Base-by-base conservation (phyloP, 441 rosid species). In the Gossypium armourianum region DNA sequence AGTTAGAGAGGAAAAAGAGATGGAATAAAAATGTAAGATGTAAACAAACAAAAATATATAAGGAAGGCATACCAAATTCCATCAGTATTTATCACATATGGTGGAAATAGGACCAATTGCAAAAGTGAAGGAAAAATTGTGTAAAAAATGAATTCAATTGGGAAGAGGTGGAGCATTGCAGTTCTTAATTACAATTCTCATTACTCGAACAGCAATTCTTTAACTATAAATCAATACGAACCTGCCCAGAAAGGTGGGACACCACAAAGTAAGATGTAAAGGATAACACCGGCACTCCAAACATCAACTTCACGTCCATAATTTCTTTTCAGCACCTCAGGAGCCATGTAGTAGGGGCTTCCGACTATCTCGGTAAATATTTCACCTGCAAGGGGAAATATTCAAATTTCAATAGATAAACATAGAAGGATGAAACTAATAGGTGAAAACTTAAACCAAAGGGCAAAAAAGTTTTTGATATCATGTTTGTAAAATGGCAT, bases 241-340 rank as follows among this genome's bases (percentile, higher is more conserved):
- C 93, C 90, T 80, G 93, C 93, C 93, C 91, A 88, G 64, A 88
- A 88, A 45, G 90, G 93, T 0, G 93, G 90, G 56, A 86, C 87
- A 74, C 93, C 90, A 71, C 89, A 88, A 23, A 88, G 87, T 62
- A 88, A 74, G 57, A 88, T 88, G 82, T 86, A 86, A n/a, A 88
- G 91, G 75, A 88, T 84, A 2, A 88, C 88, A 62, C 93, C 91
- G 8, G 93, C 93, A 62, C 93, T 86, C 93, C 93, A 88, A 49
- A 88, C 88, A 74, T 88, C 91, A 55, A 88, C 80, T 81, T 86
- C 91, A 47, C 85, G 91, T 2, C 93, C 93, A 72, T 88, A 88
- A 55, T 82, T 74, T 24, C 90, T 75, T 72, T 83, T 86, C 47
- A 88, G 82, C 59, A 88, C 91, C 83, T 88, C 91, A 0, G 91